Conservation (phyloP, 208 protist species). For the Crithidia fasciculata region DNA sequence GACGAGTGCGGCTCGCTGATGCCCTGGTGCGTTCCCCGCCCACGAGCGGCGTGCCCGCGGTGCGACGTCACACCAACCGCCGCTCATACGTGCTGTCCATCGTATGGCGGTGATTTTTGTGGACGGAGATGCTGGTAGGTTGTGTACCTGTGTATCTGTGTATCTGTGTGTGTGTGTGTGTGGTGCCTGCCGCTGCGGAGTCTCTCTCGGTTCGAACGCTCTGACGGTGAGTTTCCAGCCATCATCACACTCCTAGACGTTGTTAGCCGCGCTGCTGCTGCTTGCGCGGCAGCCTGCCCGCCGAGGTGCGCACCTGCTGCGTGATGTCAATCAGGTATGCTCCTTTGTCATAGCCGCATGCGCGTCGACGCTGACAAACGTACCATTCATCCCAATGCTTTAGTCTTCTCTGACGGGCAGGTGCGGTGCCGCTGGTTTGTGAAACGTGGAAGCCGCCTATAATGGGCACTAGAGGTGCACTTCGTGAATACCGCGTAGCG, state of each 20-base stretch:
- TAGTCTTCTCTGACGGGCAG: slow-evolving; percentile 6
- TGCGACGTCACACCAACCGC: slow-evolving; percentile 33
- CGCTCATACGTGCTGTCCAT: slow-evolving; percentile 23
- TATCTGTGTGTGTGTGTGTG: slow-evolving; percentile 22
- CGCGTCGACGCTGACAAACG: not conserved
- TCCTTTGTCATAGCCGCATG: slow-evolving; percentile 34
- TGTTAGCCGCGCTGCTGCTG: not conserved
- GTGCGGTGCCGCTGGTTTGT: not conserved
- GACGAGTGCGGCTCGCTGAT: too few species aligned
- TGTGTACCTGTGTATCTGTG: not conserved
- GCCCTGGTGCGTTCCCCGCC: too few species aligned
- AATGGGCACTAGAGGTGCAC: slow-evolving; percentile 15
- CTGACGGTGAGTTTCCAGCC: slow-evolving; percentile 17
- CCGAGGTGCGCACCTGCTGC: slow-evolving; percentile 1
- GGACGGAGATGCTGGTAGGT: slow-evolving; percentile 14
- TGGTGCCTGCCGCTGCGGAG: slow-evolving; percentile 3
- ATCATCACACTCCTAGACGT: slow-evolving; percentile 19
- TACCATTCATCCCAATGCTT: not conserved
- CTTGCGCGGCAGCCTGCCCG: not conserved
- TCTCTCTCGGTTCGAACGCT: slow-evolving; percentile 21
- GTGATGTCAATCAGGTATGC: slow-evolving; percentile 39
- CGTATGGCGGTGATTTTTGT: slow-evolving; percentile 34
- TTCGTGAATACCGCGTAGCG: slow-evolving; percentile 15
- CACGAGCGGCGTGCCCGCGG: not conserved
- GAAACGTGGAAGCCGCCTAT: not conserved